These are phyloP conservation scores for Lactifluus volemus DNA, from an alignment of 768 basidiomycete genomes.

Conservation along the genomic window DNA sequence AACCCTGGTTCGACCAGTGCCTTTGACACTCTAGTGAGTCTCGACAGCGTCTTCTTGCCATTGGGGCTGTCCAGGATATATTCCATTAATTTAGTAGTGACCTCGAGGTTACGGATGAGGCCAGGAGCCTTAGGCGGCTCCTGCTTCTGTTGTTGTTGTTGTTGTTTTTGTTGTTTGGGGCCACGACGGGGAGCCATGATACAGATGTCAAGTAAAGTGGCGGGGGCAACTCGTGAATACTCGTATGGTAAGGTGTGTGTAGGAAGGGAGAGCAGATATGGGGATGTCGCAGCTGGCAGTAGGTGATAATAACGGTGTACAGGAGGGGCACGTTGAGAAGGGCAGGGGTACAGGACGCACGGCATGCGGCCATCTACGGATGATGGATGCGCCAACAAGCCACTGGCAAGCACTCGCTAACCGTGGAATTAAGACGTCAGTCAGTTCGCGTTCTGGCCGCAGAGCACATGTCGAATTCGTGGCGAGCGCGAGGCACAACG, in stretches of 20 bases:
- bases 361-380: constrained; percentile 9
- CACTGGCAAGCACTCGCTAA: background rate
- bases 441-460: background rate
- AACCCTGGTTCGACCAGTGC: constrained; percentile 67
- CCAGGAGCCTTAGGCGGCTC: constrained; percentile 43
- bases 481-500: constrained; percentile 9
- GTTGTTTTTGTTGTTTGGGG: constrained; percentile 1
- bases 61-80: constrained; percentile 47
- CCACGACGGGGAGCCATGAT: constrained; percentile 14
- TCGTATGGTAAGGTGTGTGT: background rate
- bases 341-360: constrained; percentile 17
- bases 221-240: background rate
- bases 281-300: constrained; percentile 5
- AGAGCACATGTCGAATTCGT: constrained; percentile 7
- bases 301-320: constrained; percentile 12
- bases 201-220: background rate
- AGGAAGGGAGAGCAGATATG: constrained; percentile 14
- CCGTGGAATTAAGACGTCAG: background rate
- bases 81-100: constrained; percentile 43
- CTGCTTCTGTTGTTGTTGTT: constrained; percentile 22
- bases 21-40: constrained; percentile 67
- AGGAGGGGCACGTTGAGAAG: constrained; percentile 20
- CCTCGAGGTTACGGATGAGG: constrained; percentile 57
- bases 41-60: constrained; percentile 58
- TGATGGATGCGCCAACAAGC: constrained; percentile 1